Conservation (phyloP, 352 stramenopile species). For the Globisporangium nodosum region DNA sequence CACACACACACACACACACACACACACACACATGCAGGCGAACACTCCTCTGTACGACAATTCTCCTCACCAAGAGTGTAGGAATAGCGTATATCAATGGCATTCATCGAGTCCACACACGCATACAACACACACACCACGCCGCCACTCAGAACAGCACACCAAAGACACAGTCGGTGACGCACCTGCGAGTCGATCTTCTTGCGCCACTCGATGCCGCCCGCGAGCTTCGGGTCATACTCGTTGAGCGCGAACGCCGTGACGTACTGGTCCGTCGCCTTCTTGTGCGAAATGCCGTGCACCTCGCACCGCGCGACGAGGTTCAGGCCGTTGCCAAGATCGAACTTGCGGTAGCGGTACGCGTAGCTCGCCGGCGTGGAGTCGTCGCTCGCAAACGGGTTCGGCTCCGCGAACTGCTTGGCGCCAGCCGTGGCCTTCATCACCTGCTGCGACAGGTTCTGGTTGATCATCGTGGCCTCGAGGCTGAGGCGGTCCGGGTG, state of each 20-base stretch:
- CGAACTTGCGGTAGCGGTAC: slow-evolving; percentile 97
- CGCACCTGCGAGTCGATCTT: slow-evolving; percentile 94
- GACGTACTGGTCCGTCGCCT: slow-evolving; percentile 89
- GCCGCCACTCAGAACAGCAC: slow-evolving; percentile 8
- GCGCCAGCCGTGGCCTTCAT: slow-evolving; percentile 58
- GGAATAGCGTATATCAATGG: slow-evolving; percentile 47
- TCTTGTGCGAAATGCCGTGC: slow-evolving; percentile 88
- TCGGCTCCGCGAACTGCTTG: slow-evolving; percentile 69
- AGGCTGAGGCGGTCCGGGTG: slow-evolving; percentile 93
- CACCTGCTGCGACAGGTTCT: slow-evolving; percentile 98
- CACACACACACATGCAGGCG: slow-evolving; percentile 6
- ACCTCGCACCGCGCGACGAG: slow-evolving; percentile 94
- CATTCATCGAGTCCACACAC: slow-evolving; percentile 59
- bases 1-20: slow-evolving; percentile 8
- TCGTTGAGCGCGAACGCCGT: slow-evolving; percentile 96
- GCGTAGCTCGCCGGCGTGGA: slow-evolving; percentile 90
- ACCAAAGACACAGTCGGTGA: slow-evolving; percentile 7
- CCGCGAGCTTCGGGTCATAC: slow-evolving; percentile 91
- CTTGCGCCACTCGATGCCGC: slow-evolving; percentile 91
- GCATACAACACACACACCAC: slow-evolving; percentile 5
- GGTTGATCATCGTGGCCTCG: slow-evolving; percentile 98
- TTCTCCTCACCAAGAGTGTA: slow-evolving; percentile 30
- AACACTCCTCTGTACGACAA: slow-evolving; percentile 24
- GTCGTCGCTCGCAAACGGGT: slow-evolving; percentile 95
- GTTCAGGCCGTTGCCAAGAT: slow-evolving; percentile 84